These are phyloP conservation scores for Sugiyamaella xylanicola DNA, from an alignment of 1,139 yeast species.

Conservation along the genomic window DNA sequence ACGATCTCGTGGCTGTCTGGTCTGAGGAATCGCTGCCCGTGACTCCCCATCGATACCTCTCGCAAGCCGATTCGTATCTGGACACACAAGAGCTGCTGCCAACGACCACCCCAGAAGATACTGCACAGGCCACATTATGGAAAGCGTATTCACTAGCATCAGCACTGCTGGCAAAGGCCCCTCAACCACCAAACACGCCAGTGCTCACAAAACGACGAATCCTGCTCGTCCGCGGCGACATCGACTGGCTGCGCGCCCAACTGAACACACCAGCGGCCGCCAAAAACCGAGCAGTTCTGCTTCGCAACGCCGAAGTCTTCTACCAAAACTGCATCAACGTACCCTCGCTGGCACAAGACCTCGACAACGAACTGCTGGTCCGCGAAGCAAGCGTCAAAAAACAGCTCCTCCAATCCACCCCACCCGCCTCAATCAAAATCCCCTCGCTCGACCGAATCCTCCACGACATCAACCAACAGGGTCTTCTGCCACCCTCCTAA, in stretches of 20 bases:
- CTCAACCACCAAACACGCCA: slow-evolving; percentile 17
- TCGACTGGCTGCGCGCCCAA: slow-evolving; percentile 33
- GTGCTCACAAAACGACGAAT: slow-evolving; percentile 22
- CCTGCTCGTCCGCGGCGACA: slow-evolving; percentile 35
- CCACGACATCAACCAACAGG: slow-evolving; percentile 13
- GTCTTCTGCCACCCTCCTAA: slow-evolving; percentile 3
- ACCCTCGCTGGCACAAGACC: slow-evolving; percentile 22
- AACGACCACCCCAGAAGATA: background rate
- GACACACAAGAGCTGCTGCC: slow-evolving; percentile 27
- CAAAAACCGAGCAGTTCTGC: slow-evolving; percentile 29
- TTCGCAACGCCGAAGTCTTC: slow-evolving; percentile 31
- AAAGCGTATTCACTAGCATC: slow-evolving; percentile 23
- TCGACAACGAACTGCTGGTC: slow-evolving; percentile 25
- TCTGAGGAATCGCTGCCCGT: slow-evolving; percentile 25
- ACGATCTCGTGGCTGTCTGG: slow-evolving; percentile 23
- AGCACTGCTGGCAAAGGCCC: slow-evolving; percentile 16
- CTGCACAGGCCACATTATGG: slow-evolving; percentile 18
- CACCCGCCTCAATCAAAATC: slow-evolving; percentile 6
- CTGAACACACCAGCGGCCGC: slow-evolving; percentile 29
- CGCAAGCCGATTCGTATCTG: slow-evolving; percentile 34
- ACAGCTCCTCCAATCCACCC: slow-evolving; percentile 17
- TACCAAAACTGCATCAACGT: slow-evolving; percentile 33
- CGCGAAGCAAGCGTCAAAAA: slow-evolving; percentile 27
- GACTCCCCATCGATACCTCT: slow-evolving; percentile 29
- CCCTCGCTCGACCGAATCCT: slow-evolving; percentile 7